These are phyloP conservation scores for Alternaria postmessia DNA, from an alignment of 2,329 filamentous ascomycete genomes.

Conservation along the genomic window DNA sequence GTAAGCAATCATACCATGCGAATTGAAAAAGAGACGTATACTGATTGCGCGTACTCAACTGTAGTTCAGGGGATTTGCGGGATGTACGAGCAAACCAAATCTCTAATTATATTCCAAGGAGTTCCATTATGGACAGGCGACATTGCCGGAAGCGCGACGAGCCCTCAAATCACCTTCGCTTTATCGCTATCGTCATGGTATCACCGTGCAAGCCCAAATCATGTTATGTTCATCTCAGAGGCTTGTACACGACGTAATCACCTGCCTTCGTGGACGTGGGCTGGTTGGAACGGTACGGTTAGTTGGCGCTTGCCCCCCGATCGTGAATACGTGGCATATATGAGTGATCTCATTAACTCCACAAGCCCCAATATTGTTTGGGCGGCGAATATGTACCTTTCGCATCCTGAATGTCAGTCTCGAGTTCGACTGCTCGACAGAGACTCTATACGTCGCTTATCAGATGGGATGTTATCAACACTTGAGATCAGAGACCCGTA, in stretches of 20 bases:
- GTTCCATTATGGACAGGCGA: slow-evolving; percentile 19
- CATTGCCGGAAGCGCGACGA: slow-evolving; percentile 6
- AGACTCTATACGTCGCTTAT: not conserved
- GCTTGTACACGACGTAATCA: not conserved
- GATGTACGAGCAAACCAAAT: slow-evolving; percentile 10
- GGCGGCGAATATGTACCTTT: slow-evolving; percentile 18
- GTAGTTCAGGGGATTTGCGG: not conserved
- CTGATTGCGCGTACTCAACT: not conserved
- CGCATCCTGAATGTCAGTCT: not conserved
- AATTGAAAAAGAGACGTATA: not conserved
- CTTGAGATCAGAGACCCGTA: slow-evolving; percentile 4
- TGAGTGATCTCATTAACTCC: slow-evolving; percentile 19
- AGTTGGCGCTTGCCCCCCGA: slow-evolving; percentile 22
- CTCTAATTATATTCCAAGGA: slow-evolving; percentile 7
- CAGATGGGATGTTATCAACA: not conserved
- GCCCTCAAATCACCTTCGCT: slow-evolving; percentile 16
- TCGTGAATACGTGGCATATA: slow-evolving; percentile 11
- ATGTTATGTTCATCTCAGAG: slow-evolving; percentile 18
- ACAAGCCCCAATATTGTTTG: slow-evolving; percentile 11
- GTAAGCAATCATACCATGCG: not conserved
- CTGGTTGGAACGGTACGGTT: slow-evolving; percentile 22
- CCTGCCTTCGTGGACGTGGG: slow-evolving; percentile 10
- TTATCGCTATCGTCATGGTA: slow-evolving; percentile 21
- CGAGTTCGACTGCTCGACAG: slow-evolving; percentile 3
- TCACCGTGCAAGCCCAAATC: slow-evolving; percentile 7